Conservation (phyloP, 306 rosid species). For the Cicer chorassanicum region DNA sequence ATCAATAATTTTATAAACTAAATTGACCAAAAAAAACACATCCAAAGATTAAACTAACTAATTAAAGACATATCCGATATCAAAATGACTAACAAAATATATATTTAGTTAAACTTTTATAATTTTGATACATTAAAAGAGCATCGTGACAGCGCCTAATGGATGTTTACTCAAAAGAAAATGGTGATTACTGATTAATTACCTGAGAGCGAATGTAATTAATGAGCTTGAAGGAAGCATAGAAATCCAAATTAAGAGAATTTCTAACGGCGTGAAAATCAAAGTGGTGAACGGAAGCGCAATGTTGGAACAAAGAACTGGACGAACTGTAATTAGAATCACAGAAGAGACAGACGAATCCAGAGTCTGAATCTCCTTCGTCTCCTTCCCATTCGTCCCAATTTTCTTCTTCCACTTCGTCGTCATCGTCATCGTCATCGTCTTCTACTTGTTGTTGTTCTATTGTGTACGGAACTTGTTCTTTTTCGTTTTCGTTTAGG, state of each 20-base stretch:
- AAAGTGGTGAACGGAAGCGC: conserved; percentile 64
- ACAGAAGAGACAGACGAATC: conserved; percentile 74
- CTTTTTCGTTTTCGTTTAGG: conserved; percentile 36
- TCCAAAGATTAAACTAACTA: too few species aligned
- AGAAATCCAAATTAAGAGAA: conserved; percentile 66
- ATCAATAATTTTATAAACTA: too few species aligned
- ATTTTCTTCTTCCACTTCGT: conserved; percentile 40
- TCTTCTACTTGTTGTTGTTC: conserved; percentile 24
- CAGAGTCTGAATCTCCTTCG: conserved; percentile 48
- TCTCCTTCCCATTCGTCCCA: conserved; percentile 79
- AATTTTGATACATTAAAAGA: too few species aligned
- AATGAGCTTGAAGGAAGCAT: conserved; percentile 77
- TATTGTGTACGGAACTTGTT: conserved; percentile 39
- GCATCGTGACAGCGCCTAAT: too few species aligned
- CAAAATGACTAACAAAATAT: too few species aligned
- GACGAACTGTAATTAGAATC: conserved; percentile 53
- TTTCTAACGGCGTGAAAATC: conserved; percentile 57
- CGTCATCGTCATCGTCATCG: conserved; percentile 48
- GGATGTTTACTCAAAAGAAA: not conserved
- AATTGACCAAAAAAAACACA: too few species aligned
- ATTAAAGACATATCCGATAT: too few species aligned
- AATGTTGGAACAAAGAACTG: conserved; percentile 65
- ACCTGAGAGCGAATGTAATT: conserved; percentile 81
- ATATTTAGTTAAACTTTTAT: too few species aligned
- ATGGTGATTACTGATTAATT: not conserved